Evolutionary conservation across 495 filamentous ascomycete genomes (phyloP).

Genomic region (Penicillium maclennaniae): DNA sequence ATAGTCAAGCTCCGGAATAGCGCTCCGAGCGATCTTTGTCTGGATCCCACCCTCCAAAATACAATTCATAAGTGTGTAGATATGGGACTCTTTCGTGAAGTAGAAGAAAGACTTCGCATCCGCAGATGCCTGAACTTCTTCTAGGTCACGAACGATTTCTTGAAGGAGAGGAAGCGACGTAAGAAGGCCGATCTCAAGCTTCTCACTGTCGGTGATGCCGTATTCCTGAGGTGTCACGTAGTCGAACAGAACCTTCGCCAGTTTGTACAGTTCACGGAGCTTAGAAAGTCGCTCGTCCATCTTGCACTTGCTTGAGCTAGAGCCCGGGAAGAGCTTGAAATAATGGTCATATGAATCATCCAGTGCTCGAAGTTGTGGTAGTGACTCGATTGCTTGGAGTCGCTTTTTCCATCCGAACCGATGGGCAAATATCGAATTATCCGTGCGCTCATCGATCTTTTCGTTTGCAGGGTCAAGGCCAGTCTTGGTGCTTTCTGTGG

Average conservation of each 20-base stretch:
- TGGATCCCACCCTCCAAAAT: conserved; percentile 94
- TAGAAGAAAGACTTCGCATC: conserved; percentile 96
- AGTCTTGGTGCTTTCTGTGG: conserved; percentile 20
- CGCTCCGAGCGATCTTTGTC: conserved; percentile 84
- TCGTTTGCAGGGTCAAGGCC: conserved; percentile 23
- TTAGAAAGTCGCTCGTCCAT: conserved; percentile 80
- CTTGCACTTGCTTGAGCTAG: conserved; percentile 73
- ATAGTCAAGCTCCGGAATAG: conserved; percentile 96
- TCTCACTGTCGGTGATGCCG: conserved; percentile 88
- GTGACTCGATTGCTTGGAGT: conserved; percentile 37
- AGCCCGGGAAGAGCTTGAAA: conserved; percentile 81
- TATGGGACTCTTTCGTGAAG: conserved; percentile 98
- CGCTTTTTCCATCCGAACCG: conserved; percentile 48
- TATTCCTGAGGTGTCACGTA: conserved; percentile 99
- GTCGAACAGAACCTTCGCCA: conserved; percentile 94
- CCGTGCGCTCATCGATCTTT: conserved; percentile 32
- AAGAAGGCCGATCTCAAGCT: conserved; percentile 93
- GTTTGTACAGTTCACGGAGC: conserved; percentile 83
- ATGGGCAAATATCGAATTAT: conserved; percentile 41
- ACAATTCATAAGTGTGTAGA: conserved; percentile 96
- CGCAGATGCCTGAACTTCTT: conserved; percentile 90
- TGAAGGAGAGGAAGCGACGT: conserved; percentile 89
- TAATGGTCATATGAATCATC: conserved; percentile 62
- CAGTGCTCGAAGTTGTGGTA: conserved; percentile 42
- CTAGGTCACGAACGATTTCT: conserved; percentile 94